Base-by-base conservation (phyloP, 2,329 filamentous ascomycete genomes). In the Purpureocillium lavendulum region DNA sequence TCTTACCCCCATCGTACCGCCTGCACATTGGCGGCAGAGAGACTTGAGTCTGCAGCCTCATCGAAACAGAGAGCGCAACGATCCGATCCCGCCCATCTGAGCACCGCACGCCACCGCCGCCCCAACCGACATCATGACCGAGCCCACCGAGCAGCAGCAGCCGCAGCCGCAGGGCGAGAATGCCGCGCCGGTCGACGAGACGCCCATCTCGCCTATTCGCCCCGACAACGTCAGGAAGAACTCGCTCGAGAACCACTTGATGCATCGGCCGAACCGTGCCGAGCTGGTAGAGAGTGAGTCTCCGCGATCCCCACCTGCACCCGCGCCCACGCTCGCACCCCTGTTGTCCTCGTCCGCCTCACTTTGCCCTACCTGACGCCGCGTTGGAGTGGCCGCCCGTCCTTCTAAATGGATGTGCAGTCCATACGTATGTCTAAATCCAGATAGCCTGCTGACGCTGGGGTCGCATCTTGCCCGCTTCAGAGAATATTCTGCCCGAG, bases 401-500 rank as follows among this genome's bases (percentile, higher is more conserved):
- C 21, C 21, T n/a, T n/a, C n/a, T n/a, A n/a, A n/a, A n/a, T n/a
- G n/a, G n/a, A n/a, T n/a, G n/a, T n/a, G n/a, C 21, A 26, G 5
- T 10, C 21, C 21, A 26, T 26, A 5, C 21, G 10, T 26, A n/a
- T n/a, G n/a, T n/a, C n/a, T n/a, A n/a, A n/a, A n/a, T n/a, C n/a
- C 21, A 10, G 10, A 16, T 13, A 11, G 18, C 14, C 15, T 15
- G 33, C 33, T 36, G 30, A 36, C 39, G 17, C 21, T 26, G 21
- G 21, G 33, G 7, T 21, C 10, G 14, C 26, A 9, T n/a, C 17
- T 21, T 9, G 31, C 28, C 12, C 30, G 11, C 18, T 13, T 8
- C 51, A 90, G 85, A 81, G 51, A 94, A 95, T 64, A 95, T 96
- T 59, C 80, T 96, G 18, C 85, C 86, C 18, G 78, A 80, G 40